phyloP scores from a whole-genome alignment of 495 filamentous ascomycete genomes.

The Cercophora scortea region DNA sequence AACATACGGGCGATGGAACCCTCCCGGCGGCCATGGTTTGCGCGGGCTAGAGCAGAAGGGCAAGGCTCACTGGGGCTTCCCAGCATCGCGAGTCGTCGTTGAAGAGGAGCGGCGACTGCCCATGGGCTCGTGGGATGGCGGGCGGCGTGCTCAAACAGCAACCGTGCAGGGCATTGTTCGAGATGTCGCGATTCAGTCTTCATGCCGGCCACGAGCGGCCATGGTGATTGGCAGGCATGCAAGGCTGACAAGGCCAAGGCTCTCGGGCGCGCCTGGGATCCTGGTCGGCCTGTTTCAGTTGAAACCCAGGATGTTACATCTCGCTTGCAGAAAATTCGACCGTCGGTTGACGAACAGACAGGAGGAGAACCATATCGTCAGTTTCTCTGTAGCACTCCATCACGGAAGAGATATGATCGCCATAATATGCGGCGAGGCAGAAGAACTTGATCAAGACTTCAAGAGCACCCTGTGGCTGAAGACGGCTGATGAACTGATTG shows the following conservation, averaged over 20 bases:
- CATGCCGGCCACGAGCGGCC: slow-evolving; percentile 14
- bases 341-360: not conserved
- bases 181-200: slow-evolving; percentile 14
- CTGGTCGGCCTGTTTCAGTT: slow-evolving; percentile 27
- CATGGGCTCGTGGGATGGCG: slow-evolving; percentile 1
- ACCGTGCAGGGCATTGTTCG: slow-evolving; percentile 17
- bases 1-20: too few relatives aligned
- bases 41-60: too few relatives aligned
- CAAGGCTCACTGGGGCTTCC: not conserved
- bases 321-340: slow-evolving; percentile 3
- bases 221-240: slow-evolving; percentile 17
- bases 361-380: not conserved
- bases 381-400: not conserved
- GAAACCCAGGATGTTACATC: slow-evolving; percentile 28
- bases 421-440: not conserved
- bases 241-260: slow-evolving; percentile 24
- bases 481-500: too few relatives aligned
- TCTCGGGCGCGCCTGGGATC: slow-evolving; percentile 5
- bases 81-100: slow-evolving; percentile 6
- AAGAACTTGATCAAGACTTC: too few relatives aligned
- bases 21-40: too few relatives aligned
- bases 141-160: slow-evolving; percentile 29
- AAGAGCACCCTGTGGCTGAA: too few relatives aligned
- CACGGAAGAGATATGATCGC: not conserved
- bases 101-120: too few relatives aligned